Evolutionary conservation across 768 basidiomycete genomes (phyloP).

Genomic region (Trametes villosa): DNA sequence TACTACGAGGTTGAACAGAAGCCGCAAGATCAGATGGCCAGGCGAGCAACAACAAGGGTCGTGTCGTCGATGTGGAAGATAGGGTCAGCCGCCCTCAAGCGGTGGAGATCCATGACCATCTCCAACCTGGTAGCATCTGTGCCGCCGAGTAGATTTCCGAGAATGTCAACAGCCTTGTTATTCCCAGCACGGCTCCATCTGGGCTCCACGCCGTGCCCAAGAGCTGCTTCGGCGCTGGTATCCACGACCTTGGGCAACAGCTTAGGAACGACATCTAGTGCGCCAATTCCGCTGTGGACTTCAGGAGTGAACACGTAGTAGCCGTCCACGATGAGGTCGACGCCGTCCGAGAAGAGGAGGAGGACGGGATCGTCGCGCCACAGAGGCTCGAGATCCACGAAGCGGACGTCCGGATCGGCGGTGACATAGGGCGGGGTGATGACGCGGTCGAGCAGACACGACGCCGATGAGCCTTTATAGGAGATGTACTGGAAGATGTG

Average conservation of each 20-base stretch:
- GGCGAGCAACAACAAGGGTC: neutral
- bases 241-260: neutral
- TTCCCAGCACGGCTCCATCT: neutral
- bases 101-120: neutral
- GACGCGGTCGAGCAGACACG: neutral
- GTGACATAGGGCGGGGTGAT: too few species aligned
- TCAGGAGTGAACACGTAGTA: neutral
- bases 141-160: constrained; percentile 1
- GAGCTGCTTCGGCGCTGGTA: neutral
- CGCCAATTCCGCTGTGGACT: neutral
- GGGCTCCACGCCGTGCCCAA: constrained; percentile 1
- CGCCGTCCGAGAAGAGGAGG: too few species aligned
- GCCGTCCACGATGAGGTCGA: too few species aligned
- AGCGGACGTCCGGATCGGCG: neutral
- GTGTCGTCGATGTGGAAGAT: too few species aligned
- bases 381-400: constrained; percentile 1
- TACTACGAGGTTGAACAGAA: too few species aligned
- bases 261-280: neutral
- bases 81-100: neutral
- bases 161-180: constrained; percentile 1
- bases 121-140: neutral
- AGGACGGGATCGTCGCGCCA: constrained; percentile 1
- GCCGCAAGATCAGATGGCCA: too few species aligned
- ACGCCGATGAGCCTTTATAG: neutral
- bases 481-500: constrained; percentile 4